Conservation (phyloP, 2,329 filamentous ascomycete genomes). For the Neofusicoccum cordaticola region DNA sequence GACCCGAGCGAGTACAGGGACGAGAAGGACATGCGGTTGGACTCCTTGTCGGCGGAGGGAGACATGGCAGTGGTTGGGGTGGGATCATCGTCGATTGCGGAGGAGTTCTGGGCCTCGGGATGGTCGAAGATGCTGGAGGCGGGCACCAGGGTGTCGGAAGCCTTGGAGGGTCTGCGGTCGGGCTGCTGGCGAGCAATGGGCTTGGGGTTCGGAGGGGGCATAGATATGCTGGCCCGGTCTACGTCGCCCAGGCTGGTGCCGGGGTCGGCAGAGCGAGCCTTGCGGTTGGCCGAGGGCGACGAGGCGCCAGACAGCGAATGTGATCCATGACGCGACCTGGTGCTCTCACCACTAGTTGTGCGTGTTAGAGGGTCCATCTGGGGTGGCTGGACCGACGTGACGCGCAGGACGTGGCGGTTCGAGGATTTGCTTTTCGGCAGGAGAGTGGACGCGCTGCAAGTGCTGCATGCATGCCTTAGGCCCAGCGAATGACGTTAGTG, state of each 20-base stretch:
- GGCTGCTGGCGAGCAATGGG: constrained; percentile 45
- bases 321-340: constrained; percentile 32
- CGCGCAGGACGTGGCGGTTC: constrained; percentile 9
- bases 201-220: constrained; percentile 54
- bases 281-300: constrained; percentile 43
- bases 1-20: constrained; percentile 70
- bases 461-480: constrained; percentile 11
- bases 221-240: constrained; percentile 61
- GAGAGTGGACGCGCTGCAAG: constrained; percentile 8
- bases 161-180: constrained; percentile 40
- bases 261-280: constrained; percentile 59
- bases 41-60: constrained; percentile 47
- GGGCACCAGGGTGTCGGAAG: constrained; percentile 39
- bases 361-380: constrained; percentile 27
- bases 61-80: constrained; percentile 45
- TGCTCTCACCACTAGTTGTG: constrained; percentile 38
- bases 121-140: constrained; percentile 20
- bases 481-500: constrained; percentile 8
- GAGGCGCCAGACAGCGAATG: constrained; percentile 51
- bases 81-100: constrained; percentile 47
- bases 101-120: constrained; percentile 35
- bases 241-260: constrained; percentile 57
- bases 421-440: constrained; percentile 8
- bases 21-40: constrained; percentile 68
- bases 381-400: constrained; percentile 19